Conservation (phyloP, 805 yeast genomes). For the Millerago galiae region DNA sequence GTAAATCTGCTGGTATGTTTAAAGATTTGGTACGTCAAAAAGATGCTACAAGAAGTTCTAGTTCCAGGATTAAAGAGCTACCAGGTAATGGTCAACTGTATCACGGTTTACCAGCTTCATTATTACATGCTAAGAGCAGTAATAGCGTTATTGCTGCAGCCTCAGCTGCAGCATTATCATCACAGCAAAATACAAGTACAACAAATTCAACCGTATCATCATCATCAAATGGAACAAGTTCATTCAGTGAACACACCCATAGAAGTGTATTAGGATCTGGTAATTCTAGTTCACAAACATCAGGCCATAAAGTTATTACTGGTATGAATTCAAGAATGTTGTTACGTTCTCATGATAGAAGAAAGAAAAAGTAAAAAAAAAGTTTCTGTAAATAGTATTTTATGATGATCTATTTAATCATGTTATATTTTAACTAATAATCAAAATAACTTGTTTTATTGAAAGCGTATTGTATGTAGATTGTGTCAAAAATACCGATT, state of each 20-base stretch:
- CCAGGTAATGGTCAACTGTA: slow-evolving; percentile 26
- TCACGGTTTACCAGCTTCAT: slow-evolving; percentile 28
- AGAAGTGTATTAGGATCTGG: background rate
- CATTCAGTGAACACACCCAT: slow-evolving; percentile 6
- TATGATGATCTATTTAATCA: no score
- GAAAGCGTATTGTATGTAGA: background rate
- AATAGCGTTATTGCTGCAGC: slow-evolving; percentile 21
- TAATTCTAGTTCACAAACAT: background rate
- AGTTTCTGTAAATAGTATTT: background rate
- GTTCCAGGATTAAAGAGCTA: slow-evolving; percentile 16
- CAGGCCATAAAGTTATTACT: slow-evolving; percentile 40
- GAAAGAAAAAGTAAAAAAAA: slow-evolving; percentile 16
- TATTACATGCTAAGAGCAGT: background rate
- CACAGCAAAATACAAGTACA: slow-evolving; percentile 4
- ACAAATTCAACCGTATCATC: background rate
- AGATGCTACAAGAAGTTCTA: slow-evolving; percentile 11
- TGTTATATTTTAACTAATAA: no score
- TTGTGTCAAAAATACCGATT: background rate
- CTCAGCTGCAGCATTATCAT: slow-evolving; percentile 16
- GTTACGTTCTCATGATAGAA: slow-evolving; percentile 48
- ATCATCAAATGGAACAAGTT: slow-evolving; percentile 5
- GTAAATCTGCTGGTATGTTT: slow-evolving; percentile 25
- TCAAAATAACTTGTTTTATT: no score
- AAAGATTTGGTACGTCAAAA: slow-evolving; percentile 27
- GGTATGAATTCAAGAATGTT: slow-evolving; percentile 55